Evolutionary conservation across 768 basidiomycete species (phyloP), one percentile per base, ranked within the genome.

Genomic region (Suillus spraguei): DNA sequence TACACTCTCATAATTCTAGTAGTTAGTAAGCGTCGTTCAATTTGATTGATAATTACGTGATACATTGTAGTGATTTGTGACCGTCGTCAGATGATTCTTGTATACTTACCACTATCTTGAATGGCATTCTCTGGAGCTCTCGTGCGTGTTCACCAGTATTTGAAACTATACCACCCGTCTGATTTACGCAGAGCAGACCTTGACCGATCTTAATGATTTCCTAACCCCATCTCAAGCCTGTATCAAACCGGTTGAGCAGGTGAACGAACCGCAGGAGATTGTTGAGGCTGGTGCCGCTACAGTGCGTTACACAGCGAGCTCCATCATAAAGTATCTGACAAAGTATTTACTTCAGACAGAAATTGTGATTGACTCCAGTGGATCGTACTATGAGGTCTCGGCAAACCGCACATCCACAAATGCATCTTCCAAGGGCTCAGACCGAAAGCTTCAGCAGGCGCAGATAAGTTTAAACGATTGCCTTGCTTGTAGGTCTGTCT

Each of bases 381-480:
- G 95, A 64, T 81, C 86, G 32, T 99, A 99, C 77, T 97, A 94
- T 69, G 96, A 97, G 74, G 88, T 96, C 10, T 71, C 83, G 9
- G 68, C 77, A 16, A 76, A 74, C 28, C 70, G 69, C 20, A 59
- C 67, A 55, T 66, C 53, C 32, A 68, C 62, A 38, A 64, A 64
- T 66, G 36, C 61, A 61, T 49, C 65, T 20, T 49, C 65, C 36
- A 78, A 78, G 36, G 66, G 69, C 17, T 36, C 69, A 49, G 71
- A 60, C 38, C 82, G 81, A 75, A 95, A 93, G 76, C 82, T 99
- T 13, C 86, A 94, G 69, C 94, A 94, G 68, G 97, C 97, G 2
- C 92, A 99, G 74, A 94, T 99, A 67, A 99, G 89, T 72, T 77
- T 99, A 69, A 99, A 97, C 67, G 97, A 99, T 73, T 99, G 97